Base-by-base conservation (phyloP, 2,329 filamentous ascomycete genomes). In the Verticillium isaacii region DNA sequence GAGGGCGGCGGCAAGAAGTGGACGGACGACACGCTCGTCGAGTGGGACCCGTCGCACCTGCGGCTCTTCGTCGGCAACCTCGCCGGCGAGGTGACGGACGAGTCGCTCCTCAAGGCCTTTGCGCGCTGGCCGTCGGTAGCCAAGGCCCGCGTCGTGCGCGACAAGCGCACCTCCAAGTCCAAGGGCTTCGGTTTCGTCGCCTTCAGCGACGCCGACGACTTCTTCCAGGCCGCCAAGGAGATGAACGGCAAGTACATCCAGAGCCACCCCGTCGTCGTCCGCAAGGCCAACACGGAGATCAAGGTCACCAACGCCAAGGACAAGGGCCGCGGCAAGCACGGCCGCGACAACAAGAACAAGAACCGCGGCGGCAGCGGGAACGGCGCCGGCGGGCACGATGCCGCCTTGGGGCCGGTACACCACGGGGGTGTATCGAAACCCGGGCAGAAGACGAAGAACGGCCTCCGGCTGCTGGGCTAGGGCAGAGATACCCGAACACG, bases 191-290 rank as follows among this genome's bases (percentile, higher is more conserved):
- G 95, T 2, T 99, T 99, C 72, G 93, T 99, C 61, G 95, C 92
- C 75, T 98, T 99, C 78, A 90, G 89, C 69, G 91, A 97, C 72
- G 91, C 93, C 34, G 95, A 99, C 74, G 93, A 97, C 71, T 98
- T 96, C 74, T 98, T 99, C 81, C 87, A 92, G 70, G 94, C 95
- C 1, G 94, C 93, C 70, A 93, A 95, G 78, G 94, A 98, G 79
- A 98, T 98, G 95, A 91, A 97, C 71, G 93, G 93, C 69, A 98
- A 99, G 79, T 99, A 99, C 77, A 98, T 99, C 72, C 94, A 96
- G 70, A 97, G 93, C 74, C 95, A 98, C 75, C 95, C 95, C 0
- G 91, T 97, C 32, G 81, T 91, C 32, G 85, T 98, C 67, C 89
- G 91, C 75, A 91, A 95, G 74, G 92, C 91, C 67, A 96, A 89